Evolutionary conservation across 176 grass and related monocot genomes (phyloP).

Genomic region (Zizania latifolia): DNA sequence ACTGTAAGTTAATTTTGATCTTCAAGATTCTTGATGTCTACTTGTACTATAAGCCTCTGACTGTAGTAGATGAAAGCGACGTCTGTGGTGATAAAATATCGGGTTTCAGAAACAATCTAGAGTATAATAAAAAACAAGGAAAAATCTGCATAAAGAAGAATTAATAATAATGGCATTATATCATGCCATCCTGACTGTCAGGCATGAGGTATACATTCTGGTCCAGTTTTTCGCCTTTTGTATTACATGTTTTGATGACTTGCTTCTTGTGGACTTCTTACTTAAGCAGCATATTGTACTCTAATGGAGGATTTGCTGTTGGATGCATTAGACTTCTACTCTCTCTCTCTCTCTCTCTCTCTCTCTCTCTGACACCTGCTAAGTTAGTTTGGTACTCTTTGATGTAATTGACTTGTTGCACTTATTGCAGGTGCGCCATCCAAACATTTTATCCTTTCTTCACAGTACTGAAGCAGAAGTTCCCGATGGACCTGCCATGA

Average conservation of each 20-base stretch:
- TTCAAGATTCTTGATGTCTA: neutral
- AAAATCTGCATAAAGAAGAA: neutral
- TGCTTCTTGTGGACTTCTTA: neutral
- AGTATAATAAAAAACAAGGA: neutral
- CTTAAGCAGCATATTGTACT: neutral
- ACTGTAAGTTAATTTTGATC: conserved; percentile 49
- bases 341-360: neutral
- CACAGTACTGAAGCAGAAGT: conserved; percentile 92
- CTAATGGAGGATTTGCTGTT: neutral
- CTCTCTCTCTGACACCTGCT: neutral
- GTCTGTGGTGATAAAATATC: neutral
- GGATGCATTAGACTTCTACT: neutral
- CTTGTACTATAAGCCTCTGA: neutral
- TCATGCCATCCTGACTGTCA: neutral
- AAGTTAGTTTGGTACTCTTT: conserved; percentile 5
- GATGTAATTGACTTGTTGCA: neutral
- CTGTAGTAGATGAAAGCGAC: neutral
- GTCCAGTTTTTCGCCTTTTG: neutral
- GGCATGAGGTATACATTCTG: neutral
- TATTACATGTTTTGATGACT: neutral
- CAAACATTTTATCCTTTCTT: conserved; percentile 98
- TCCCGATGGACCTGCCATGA: conserved; percentile 66
- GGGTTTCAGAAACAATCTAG: neutral
- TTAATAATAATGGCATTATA: neutral
- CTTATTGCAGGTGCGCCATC: conserved; percentile 84